Percentiles rank a stretch among this genome's conserved stretches.
phyloP scores from a whole-genome alignment of 257 asterid species.

The Ajuga chamaepitys region DNA sequence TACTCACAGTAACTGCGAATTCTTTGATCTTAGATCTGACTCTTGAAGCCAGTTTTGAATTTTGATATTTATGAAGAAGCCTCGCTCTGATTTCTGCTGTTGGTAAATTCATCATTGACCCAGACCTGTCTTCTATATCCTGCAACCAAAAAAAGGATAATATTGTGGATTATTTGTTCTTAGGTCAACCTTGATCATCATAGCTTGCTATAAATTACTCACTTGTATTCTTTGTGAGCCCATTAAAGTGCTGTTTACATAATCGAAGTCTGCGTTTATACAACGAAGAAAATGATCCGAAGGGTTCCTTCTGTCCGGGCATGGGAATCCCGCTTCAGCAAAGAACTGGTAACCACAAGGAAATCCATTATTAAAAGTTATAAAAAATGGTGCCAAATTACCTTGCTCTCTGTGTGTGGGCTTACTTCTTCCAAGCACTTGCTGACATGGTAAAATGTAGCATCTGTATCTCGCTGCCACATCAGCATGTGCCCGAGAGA shows the following conservation, averaged over 20 bases:
- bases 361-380: no score
- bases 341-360: conserved; percentile 55
- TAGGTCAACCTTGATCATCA: not conserved
- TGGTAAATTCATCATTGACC: conserved; percentile 22
- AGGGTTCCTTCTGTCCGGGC: conserved; percentile 79
- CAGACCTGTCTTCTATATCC: conserved; percentile 27
- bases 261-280: conserved; percentile 74
- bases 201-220: not conserved
- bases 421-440: no score
- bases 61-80: conserved; percentile 53
- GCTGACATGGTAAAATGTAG: no score
- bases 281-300: conserved; percentile 91
- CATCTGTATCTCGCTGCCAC: no score
- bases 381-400: no score
- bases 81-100: conserved; percentile 62
- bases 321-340: conserved; percentile 80
- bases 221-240: conserved; percentile 47
- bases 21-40: conserved; percentile 37
- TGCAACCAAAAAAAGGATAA: conserved; percentile 13
- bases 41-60: conserved; percentile 35
- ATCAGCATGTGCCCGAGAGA: no score
- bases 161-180: not conserved
- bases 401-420: no score
- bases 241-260: conserved; percentile 39
- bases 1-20: conserved; percentile 41